Evolutionary conservation across 805 yeast species (phyloP).

Genomic region (Zygoascus ofunaensis): DNA sequence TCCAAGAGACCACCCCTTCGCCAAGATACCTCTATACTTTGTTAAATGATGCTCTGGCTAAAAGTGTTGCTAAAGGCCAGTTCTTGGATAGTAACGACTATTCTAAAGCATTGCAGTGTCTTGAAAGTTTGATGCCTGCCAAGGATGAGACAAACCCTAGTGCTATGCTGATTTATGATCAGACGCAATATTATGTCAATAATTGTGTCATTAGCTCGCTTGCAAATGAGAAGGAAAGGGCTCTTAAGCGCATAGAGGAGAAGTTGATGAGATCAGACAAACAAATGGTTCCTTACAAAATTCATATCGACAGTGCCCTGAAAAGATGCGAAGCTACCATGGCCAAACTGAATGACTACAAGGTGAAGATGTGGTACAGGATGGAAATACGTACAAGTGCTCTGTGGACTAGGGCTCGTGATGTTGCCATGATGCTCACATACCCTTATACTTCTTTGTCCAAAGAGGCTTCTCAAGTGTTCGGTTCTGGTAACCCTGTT

Average conservation of each 20-base stretch:
- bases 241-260: constrained; percentile 3
- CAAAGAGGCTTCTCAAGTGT: constrained; percentile 2
- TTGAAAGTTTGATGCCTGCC: constrained; percentile 14
- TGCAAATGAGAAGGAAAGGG: constrained; percentile 8
- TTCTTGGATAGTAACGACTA: constrained; percentile 16
- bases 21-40: constrained; percentile 12
- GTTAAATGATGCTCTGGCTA: constrained; percentile 10
- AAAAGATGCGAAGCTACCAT: constrained; percentile 8
- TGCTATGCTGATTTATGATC: constrained; percentile 1
- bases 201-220: constrained; percentile 12
- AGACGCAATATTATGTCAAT: constrained; percentile 9
- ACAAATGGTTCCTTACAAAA: constrained; percentile 9
- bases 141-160: constrained; percentile 2
- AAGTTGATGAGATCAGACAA: constrained; percentile 10
- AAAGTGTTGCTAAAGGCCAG: constrained; percentile 11
- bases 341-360: constrained; percentile 10
- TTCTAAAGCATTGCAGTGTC: constrained; percentile 12
- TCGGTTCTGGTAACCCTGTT: not conserved
- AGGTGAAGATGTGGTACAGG: constrained; percentile 23
- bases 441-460: not conserved
- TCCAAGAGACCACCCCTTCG: not conserved
- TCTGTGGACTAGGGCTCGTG: constrained; percentile 20
- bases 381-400: constrained; percentile 17
- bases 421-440: constrained; percentile 18
- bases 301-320: constrained; percentile 8